Percentiles rank a stretch among this genome's conserved stretches.
phyloP scores from a whole-genome alignment of 768 basidiomycete genomes.

The Macrolepiota dolichaula region DNA sequence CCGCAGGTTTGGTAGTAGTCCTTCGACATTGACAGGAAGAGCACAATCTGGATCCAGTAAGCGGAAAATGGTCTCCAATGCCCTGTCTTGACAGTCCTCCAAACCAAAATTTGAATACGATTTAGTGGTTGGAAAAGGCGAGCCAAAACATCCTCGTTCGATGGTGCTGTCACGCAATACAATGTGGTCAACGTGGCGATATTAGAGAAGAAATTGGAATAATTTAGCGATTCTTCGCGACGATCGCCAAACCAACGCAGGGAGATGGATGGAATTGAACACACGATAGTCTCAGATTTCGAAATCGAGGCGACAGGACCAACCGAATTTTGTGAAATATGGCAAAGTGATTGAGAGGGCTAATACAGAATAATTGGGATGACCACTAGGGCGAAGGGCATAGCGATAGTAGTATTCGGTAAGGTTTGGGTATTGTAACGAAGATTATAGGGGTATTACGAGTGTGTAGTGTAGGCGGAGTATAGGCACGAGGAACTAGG shows the following conservation, averaged over 20 bases:
- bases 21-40: not conserved
- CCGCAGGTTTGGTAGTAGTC: not conserved
- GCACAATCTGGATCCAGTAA: not conserved
- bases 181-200: not conserved
- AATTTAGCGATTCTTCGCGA: not conserved
- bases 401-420: not conserved
- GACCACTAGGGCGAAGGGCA: not conserved
- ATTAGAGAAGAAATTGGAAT: not conserved
- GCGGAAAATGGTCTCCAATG: not conserved
- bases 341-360: not conserved
- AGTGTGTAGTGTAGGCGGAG: no score
- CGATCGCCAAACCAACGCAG: not conserved
- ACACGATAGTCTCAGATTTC: not conserved
- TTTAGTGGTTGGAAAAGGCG: not conserved
- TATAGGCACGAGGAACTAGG: no score
- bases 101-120: not conserved
- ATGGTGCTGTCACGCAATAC: not conserved
- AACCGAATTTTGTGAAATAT: not conserved
- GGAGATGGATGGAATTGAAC: not conserved
- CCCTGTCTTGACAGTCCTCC: not conserved
- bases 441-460: no score
- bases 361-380: not conserved
- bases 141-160: not conserved
- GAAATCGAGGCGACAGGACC: not conserved
- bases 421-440: not conserved